phyloP scores from a whole-genome alignment of 1,284 basidiomycete species.

The Apiotrichum gracile region DNA sequence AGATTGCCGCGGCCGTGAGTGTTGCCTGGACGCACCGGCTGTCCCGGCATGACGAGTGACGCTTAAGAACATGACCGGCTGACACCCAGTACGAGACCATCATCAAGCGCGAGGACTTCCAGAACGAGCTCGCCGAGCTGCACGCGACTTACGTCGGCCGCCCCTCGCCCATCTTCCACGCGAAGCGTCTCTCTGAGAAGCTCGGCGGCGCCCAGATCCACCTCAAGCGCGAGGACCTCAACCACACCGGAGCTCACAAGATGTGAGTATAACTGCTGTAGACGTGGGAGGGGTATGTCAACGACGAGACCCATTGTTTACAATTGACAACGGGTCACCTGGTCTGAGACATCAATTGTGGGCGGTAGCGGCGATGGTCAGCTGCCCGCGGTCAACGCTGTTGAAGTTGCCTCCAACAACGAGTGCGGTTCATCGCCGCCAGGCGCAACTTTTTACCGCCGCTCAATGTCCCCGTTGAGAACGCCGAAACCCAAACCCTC shows the following conservation, averaged over 20 bases:
- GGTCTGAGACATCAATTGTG: too few relatives aligned
- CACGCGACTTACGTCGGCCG: slow-evolving; percentile 15
- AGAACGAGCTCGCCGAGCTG: slow-evolving; percentile 14
- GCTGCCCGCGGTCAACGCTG: too few relatives aligned
- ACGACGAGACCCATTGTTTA: too few relatives aligned
- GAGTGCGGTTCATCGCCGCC: too few relatives aligned
- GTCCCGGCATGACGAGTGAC: too few relatives aligned
- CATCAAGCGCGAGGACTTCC: slow-evolving; percentile 15
- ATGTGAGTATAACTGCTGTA: slow-evolving; percentile 57
- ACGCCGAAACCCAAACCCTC: too few relatives aligned
- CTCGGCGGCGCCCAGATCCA: slow-evolving; percentile 89
- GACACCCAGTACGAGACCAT: slow-evolving; percentile 12
- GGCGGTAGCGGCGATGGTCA: too few relatives aligned
- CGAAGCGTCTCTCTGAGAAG: slow-evolving; percentile 65
- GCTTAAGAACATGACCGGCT: too few relatives aligned
- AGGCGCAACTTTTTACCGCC: too few relatives aligned
- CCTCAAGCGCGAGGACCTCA: slow-evolving; percentile 68
- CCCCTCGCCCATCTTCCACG: slow-evolving; percentile 46
- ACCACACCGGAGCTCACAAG: slow-evolving; percentile 88
- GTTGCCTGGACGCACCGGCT: background rate
- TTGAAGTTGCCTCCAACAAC: too few relatives aligned
- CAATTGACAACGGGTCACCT: too few relatives aligned
- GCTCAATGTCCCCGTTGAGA: too few relatives aligned
- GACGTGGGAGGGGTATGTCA: background rate
- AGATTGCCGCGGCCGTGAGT: slow-evolving; percentile 7